phyloP scores from a whole-genome alignment of 1,284 basidiomycete species.

The Papiliotrema flavescens region DNA sequence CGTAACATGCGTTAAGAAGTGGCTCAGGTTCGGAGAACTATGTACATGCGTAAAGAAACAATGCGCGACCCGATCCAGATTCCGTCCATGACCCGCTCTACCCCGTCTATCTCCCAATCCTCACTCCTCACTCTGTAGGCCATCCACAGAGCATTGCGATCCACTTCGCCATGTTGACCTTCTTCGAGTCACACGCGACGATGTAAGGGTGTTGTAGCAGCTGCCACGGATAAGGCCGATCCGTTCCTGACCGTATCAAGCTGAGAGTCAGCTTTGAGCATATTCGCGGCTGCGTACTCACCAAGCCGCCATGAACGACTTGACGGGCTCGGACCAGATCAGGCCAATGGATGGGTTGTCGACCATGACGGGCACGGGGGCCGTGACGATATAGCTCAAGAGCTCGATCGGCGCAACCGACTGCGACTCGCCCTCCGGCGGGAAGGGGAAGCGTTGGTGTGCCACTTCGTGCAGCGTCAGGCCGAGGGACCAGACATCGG shows the following conservation, averaged over 20 bases:
- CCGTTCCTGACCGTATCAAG: slow-evolving; percentile 49
- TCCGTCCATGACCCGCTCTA: neutral
- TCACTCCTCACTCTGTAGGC: slow-evolving; percentile 32
- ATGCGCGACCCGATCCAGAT: neutral
- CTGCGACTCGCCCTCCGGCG: slow-evolving; percentile 64
- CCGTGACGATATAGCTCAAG: slow-evolving; percentile 81
- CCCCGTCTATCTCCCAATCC: neutral
- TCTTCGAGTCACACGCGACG: slow-evolving; percentile 67
- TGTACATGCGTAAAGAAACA: neutral
- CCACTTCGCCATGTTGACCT: slow-evolving; percentile 86
- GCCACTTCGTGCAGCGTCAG: slow-evolving; percentile 90
- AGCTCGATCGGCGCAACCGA: slow-evolving; percentile 84
- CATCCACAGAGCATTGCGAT: slow-evolving; percentile 86
- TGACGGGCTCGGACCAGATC: slow-evolving; percentile 79
- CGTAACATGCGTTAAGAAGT: neutral
- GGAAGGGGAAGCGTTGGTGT: slow-evolving; percentile 89
- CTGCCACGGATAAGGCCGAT: slow-evolving; percentile 78
- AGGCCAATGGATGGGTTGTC: slow-evolving; percentile 53
- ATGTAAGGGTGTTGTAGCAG: slow-evolving; percentile 89
- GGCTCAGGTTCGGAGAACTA: neutral
- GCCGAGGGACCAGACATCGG: slow-evolving; percentile 98
- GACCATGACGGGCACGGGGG: slow-evolving; percentile 76
- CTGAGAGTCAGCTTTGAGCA: slow-evolving; percentile 6
- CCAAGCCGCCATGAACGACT: slow-evolving; percentile 88
- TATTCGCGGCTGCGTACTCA: slow-evolving; percentile 49